These are phyloP conservation scores for Fonsecaea pugnacius DNA, from an alignment of 2,329 filamentous ascomycete species.

Conservation along the genomic window DNA sequence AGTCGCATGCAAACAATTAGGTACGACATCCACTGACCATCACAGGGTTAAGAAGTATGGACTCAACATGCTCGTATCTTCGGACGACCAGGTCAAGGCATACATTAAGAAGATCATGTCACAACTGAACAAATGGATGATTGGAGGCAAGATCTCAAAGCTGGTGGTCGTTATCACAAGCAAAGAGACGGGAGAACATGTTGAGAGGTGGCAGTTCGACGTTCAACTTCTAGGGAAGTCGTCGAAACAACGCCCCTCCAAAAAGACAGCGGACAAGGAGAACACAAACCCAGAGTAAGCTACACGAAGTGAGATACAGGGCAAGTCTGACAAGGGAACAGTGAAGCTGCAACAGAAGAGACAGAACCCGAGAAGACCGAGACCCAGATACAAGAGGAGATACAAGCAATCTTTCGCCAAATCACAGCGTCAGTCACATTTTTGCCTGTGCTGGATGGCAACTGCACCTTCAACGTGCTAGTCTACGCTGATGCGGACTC, in stretches of 20 bases:
- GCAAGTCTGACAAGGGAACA: slow-evolving; percentile 29
- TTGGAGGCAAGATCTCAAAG: slow-evolving; percentile 94
- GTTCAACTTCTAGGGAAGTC: slow-evolving; percentile 67
- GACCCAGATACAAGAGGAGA: slow-evolving; percentile 90
- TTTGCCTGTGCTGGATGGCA: slow-evolving; percentile 85
- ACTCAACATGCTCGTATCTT: slow-evolving; percentile 94
- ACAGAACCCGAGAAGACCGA: slow-evolving; percentile 75
- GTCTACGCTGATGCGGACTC: slow-evolving; percentile 97
- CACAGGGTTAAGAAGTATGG: slow-evolving; percentile 93
- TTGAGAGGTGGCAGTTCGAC: slow-evolving; percentile 98
- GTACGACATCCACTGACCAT: slow-evolving; percentile 21
- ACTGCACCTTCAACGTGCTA: slow-evolving; percentile 98
- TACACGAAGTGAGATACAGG: not conserved
- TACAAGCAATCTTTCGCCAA: slow-evolving; percentile 94
- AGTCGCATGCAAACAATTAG: slow-evolving; percentile 41
- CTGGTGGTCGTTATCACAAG: slow-evolving; percentile 95
- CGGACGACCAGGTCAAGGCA: slow-evolving; percentile 96
- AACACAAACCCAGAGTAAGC: slow-evolving; percentile 64
- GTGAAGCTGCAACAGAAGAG: slow-evolving; percentile 40
- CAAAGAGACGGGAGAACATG: slow-evolving; percentile 94
- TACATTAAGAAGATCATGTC: slow-evolving; percentile 99
- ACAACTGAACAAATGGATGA: slow-evolving; percentile 97
- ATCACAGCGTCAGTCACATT: slow-evolving; percentile 98
- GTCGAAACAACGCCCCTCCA: slow-evolving; percentile 55
- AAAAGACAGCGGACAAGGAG: slow-evolving; percentile 67